Evolutionary conservation across 306 rosid genomes (phyloP).

Genomic region (Glycine latifolia): DNA sequence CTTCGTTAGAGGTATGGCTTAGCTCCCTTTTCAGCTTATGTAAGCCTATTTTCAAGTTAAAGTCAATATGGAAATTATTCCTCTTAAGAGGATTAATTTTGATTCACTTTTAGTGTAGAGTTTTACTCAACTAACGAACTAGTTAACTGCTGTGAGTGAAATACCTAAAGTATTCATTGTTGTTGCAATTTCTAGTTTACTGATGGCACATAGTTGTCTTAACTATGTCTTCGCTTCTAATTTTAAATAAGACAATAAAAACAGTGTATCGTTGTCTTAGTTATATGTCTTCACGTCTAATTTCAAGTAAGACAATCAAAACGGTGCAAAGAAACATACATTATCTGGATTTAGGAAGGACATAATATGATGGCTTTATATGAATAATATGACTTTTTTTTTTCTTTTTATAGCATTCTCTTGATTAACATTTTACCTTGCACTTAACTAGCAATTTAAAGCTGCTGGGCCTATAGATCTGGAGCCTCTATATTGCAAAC

Average conservation of each 20-base stretch:
- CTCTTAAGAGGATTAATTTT: slow-evolving; percentile 25
- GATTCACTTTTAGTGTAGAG: not conserved
- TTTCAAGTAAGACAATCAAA: not conserved
- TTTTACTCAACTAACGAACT: not conserved
- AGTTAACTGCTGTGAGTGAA: slow-evolving; percentile 13
- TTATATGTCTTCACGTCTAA: no score
- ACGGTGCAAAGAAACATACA: not conserved
- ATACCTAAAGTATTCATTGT: not conserved
- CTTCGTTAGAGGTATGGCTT: slow-evolving; percentile 77
- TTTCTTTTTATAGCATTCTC: not conserved
- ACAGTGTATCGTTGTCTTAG: no score
- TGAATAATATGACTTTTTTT: not conserved
- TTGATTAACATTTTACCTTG: not conserved
- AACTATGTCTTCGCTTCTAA: not conserved
- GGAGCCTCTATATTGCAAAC: slow-evolving; percentile 19
- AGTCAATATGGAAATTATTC: slow-evolving; percentile 11
- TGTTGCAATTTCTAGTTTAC: not conserved
- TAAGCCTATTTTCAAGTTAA: slow-evolving; percentile 27
- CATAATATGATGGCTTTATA: no score
- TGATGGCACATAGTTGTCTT: slow-evolving; percentile 2
- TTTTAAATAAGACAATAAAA: not conserved
- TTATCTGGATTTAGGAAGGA: not conserved
- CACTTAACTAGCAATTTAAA: not conserved
- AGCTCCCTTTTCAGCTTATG: slow-evolving; percentile 22
- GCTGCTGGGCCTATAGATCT: not conserved